phyloP scores from a whole-genome alignment of 306 rosid species.

The Amphicarpaea edgeworthii region DNA sequence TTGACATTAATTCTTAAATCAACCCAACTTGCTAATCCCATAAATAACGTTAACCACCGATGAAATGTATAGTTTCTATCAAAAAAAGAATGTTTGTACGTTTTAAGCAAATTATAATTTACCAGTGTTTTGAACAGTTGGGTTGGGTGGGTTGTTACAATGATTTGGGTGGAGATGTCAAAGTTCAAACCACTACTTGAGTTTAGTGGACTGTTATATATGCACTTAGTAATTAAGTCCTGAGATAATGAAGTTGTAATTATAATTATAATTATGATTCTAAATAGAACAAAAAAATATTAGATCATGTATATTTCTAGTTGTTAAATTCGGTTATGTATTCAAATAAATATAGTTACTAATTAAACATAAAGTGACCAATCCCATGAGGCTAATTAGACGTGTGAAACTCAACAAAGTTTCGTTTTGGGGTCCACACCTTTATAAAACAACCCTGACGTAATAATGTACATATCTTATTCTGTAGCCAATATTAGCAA shows the following conservation, averaged over 20 bases:
- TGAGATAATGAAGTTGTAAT: neutral
- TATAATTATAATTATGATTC: neutral
- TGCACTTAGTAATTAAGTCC: neutral
- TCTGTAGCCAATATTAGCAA: neutral
- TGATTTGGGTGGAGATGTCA: neutral
- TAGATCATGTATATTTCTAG: too few species aligned
- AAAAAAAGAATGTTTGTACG: neutral
- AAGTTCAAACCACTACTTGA: neutral
- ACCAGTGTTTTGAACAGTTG: too few species aligned
- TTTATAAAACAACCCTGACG: neutral
- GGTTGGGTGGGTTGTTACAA: too few species aligned
- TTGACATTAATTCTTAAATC: neutral
- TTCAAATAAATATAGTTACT: too few species aligned
- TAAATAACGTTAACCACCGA: neutral
- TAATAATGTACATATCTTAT: neutral
- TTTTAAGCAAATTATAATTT: neutral
- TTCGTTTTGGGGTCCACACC: conserved; percentile 2
- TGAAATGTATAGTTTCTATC: neutral
- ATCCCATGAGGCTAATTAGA: neutral
- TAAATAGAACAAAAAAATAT: neutral
- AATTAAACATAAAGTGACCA: neutral
- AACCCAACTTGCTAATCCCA: neutral
- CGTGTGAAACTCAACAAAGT: neutral
- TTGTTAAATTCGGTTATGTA: neutral
- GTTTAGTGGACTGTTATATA: neutral